A percentile compares a stretch with the other conserved stretches of the same genome.
Conservation (phyloP, 805 yeast species). For the Saturnispora zaruensis region DNA sequence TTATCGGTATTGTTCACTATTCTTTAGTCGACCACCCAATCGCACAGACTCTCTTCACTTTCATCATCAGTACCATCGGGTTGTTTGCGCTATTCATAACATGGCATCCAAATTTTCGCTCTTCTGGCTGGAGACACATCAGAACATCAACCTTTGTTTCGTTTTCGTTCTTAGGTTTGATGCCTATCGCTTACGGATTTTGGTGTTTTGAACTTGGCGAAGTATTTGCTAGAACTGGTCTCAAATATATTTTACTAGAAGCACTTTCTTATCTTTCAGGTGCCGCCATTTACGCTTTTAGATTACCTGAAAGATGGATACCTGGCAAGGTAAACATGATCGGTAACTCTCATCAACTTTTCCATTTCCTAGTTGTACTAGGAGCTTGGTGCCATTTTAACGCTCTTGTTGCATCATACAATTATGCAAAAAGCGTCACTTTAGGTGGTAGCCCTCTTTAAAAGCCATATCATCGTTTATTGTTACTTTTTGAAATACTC, state of each 20-base stretch:
- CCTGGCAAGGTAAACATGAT: conserved; percentile 61
- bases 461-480: neutral
- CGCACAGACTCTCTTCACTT: conserved; percentile 32
- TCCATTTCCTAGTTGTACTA: conserved; percentile 66
- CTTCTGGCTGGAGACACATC: conserved; percentile 63
- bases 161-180: conserved; percentile 70
- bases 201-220: conserved; percentile 39
- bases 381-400: conserved; percentile 70
- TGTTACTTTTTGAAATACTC: neutral
- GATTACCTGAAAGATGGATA: conserved; percentile 64
- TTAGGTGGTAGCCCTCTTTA: conserved; percentile 6
- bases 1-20: conserved; percentile 31
- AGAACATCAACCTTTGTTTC: conserved; percentile 71
- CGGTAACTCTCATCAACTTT: conserved; percentile 82
- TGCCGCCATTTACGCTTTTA: conserved; percentile 65
- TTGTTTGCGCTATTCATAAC: conserved; percentile 54
- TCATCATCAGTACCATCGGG: conserved; percentile 48
- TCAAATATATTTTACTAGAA: conserved; percentile 58
- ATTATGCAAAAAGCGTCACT: conserved; percentile 32
- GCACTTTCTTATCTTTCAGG: conserved; percentile 72
- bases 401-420: conserved; percentile 52
- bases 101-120: conserved; percentile 55
- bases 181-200: conserved; percentile 58
- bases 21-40: conserved; percentile 38
- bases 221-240: conserved; percentile 43